These are phyloP conservation scores for Fusarium sororula DNA, from an alignment of 2,329 filamentous ascomycete species.

Conservation along the genomic window DNA sequence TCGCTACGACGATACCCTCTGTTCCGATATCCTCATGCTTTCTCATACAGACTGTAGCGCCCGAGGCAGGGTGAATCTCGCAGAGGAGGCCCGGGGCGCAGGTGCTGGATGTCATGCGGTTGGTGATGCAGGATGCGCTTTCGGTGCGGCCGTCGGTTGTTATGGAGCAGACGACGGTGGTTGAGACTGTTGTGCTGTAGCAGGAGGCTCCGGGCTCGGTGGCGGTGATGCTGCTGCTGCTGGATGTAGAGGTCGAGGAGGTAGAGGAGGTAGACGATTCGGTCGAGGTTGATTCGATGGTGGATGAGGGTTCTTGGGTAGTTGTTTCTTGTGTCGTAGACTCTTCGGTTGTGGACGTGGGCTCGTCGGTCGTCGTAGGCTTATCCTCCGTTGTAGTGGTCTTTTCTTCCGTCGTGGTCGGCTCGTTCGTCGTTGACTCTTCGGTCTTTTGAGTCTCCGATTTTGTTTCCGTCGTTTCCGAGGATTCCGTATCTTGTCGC, in stretches of 20 bases:
- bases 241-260: neutral
- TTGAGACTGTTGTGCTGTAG: constrained; percentile 15
- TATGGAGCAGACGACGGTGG: constrained; percentile 12
- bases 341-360: neutral
- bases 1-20: constrained; percentile 5
- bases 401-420: neutral
- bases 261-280: neutral
- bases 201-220: constrained; percentile 5
- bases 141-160: constrained; percentile 15
- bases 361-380: neutral
- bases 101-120: constrained; percentile 13
- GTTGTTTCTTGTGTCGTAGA: neutral
- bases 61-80: constrained; percentile 5
- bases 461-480: neutral
- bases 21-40: constrained; percentile 7
- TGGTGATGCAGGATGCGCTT: constrained; percentile 5
- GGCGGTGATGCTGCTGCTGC: neutral
- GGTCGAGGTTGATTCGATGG: neutral
- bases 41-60: constrained; percentile 6
- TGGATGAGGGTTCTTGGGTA: neutral
- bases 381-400: neutral
- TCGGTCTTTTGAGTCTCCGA: neutral
- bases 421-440: neutral
- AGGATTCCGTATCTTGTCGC: constrained; percentile 2
- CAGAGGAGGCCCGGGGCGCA: constrained; percentile 12